Conservation (phyloP, 495 filamentous ascomycete species). For the Sordaria brevicollis region DNA sequence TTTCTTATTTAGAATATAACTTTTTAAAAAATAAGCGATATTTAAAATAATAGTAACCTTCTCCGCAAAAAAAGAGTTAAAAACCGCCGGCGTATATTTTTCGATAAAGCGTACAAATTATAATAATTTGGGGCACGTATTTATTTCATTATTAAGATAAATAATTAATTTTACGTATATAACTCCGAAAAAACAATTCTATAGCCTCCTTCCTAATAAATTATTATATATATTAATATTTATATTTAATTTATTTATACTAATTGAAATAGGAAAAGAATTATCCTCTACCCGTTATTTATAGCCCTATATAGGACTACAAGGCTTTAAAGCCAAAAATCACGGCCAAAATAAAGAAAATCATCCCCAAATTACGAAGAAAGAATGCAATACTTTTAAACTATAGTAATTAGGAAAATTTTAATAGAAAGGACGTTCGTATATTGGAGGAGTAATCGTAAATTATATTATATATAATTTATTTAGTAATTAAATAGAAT, state of each 20-base stretch:
- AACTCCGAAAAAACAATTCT: not conserved
- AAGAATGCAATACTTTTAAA: not conserved
- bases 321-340: not conserved
- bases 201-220: not conserved
- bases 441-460: not conserved
- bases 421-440: not conserved
- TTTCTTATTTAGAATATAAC: not conserved
- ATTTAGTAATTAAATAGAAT: not conserved
- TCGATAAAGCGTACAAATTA: not conserved
- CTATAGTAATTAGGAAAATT: not conserved
- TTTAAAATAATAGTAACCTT: not conserved
- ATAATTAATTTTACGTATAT: not conserved
- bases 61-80: not conserved
- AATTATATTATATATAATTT: not conserved
- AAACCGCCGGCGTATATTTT: not conserved
- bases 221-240: not conserved
- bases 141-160: not conserved
- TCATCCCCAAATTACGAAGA: not conserved
- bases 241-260: not conserved
- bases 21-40: not conserved
- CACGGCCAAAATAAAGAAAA: not conserved
- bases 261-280: not conserved
- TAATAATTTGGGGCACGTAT: not conserved
- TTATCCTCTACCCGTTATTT: not conserved
- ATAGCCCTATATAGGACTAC: not conserved